Evolutionary conservation across 1,284 basidiomycete species (phyloP).

Genomic region (Cryptococcus deneoformans): DNA sequence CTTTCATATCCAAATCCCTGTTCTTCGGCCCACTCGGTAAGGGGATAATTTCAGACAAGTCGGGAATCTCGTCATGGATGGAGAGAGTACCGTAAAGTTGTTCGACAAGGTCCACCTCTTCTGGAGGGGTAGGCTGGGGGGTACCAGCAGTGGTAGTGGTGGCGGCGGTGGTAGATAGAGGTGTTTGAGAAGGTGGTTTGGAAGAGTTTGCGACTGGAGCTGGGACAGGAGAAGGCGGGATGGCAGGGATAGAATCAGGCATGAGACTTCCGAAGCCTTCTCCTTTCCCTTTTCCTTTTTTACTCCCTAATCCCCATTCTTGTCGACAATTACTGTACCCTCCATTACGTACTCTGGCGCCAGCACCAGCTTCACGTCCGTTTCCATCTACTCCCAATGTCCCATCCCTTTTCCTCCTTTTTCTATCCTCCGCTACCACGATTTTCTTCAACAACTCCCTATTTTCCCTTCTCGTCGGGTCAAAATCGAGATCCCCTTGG

Average conservation of each 20-base stretch:
- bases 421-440: conserved; percentile 64
- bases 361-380: no score
- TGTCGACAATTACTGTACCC: no score
- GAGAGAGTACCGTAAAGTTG: conserved; percentile 80
- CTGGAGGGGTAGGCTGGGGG: conserved; percentile 45
- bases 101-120: conserved; percentile 92
- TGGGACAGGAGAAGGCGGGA: conserved; percentile 3
- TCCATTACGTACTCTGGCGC: no score
- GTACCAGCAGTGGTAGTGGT: no score
- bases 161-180: neutral
- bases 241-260: conserved; percentile 13
- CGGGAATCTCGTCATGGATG: conserved; percentile 64
- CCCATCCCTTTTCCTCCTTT: conserved; percentile 14
- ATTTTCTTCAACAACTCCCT: conserved; percentile 81
- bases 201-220: neutral
- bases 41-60: conserved; percentile 75
- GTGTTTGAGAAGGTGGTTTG: neutral
- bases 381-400: neutral
- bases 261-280: conserved; percentile 24
- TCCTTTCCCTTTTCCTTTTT: neutral
- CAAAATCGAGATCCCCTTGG: conserved; percentile 89
- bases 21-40: conserved; percentile 80
- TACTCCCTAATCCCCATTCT: no score
- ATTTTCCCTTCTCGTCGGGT: conserved; percentile 60
- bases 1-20: conserved; percentile 75